Base-by-base conservation (phyloP, 495 filamentous ascomycete genomes). In the Podospora australis region DNA sequence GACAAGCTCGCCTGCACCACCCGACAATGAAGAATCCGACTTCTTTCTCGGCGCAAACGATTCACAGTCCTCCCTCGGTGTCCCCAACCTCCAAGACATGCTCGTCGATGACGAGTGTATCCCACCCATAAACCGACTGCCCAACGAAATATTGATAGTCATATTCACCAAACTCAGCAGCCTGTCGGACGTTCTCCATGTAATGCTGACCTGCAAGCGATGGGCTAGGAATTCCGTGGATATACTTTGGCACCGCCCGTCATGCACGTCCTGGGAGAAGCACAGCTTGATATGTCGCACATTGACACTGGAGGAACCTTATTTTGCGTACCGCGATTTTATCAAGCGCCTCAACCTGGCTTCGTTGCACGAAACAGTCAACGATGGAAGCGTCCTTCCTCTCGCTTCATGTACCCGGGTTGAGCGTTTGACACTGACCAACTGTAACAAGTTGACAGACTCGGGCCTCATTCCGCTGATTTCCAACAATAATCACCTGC, bases 181-280 rank as follows among this genome's bases (percentile, higher is more conserved):
- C 24, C 75, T 87, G 2, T 64, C 66, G 4, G 92, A 97, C 59
- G 77, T 96, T 50, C 72, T 86, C 52, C 84, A 81, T 64, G 91
- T 88, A 63, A 91, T 99, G 87, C 71, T 91, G 58, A 91, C 95
- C 6, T 95, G 83, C 58, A 88, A 88, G 61, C 81, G 82, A 52
- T 99, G 94, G 94, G 85, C 94, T 35, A 75, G 84, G 50, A 96
- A 96, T 60, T 84, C 82, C 40, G 94, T 97, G 24, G 92, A 91
- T 44, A 78, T 96, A 38, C 74, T 98, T 10, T 98, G 92, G 92
- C 90, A 97, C 62, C 79, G 92, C 39, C 92, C 94, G 2, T 79
- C 86, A 22, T 96, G 92, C 69, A 86, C 84, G 50, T 86, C 78
- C 46, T 97, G 90, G 86, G 59, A 74, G 14, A 86, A 86, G 56